Evolutionary conservation across 2,329 filamentous ascomycete genomes (phyloP), one percentile per base, ranked within the genome.

Genomic region (Saccharata proteae): DNA sequence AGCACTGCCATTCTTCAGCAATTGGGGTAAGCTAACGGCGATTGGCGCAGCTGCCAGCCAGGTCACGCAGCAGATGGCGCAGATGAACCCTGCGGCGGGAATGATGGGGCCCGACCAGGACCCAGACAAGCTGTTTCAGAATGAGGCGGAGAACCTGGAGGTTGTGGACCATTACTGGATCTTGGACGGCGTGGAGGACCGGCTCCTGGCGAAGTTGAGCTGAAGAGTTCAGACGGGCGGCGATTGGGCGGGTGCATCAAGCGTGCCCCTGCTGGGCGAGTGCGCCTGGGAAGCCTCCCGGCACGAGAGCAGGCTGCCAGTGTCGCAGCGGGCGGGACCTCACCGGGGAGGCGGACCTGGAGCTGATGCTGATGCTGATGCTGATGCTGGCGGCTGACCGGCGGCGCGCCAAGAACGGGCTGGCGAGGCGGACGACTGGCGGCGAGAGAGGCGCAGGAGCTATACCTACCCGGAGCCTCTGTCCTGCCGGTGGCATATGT

Each of bases 101-200:
- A 80, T 90, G 64, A 93, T 93, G 57, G 85, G 82, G 17, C 86
- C 90, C 1, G 86, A 88, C 15, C 80, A 90, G 48, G 92, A 98
- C 52, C 84, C 86, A 0, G 81, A 96, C 59, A 98, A 98, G 67
- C 73, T 93, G 54, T 98, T 94, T 59, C 67, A 79, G 54, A 82
- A 68, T 27, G 90, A 98, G 61, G 82, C 82, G 3, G 90, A 98
- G 67, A 98, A 98, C 57, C 58, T 98, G 40, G 86, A 92, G 45
- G 90, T 98, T 15, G 71, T 93, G 48, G 86, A 93, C 54, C 88
- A 96, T 57, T 81, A 84, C 53, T 94, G 82, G 47, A 83, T 94
- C 40, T 62, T 96, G 37, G 82, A 93, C 46, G 80, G 80, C 12
- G 78, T 94, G 36, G 86, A 94, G 62, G 73, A 85, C 49, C 74